phyloP scores from a whole-genome alignment of 1,284 basidiomycete genomes.

The Ceraceosorus guamensis region DNA sequence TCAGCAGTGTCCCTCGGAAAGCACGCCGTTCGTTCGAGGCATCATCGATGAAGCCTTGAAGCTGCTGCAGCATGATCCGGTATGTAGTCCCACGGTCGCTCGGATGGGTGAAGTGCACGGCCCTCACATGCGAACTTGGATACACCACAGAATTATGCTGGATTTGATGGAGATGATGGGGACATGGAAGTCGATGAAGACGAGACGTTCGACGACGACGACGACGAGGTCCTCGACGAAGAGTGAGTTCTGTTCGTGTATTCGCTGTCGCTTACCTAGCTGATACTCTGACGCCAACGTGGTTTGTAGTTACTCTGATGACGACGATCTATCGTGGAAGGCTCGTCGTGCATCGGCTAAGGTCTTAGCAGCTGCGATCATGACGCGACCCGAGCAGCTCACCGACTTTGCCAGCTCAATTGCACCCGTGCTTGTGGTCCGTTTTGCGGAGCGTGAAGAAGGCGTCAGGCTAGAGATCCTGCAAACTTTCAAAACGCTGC shows the following conservation, averaged over 20 bases:
- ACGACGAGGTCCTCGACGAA: constrained; percentile 56
- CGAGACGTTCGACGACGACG: constrained; percentile 48
- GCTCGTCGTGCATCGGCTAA: constrained; percentile 89
- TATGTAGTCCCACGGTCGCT: too few relatives aligned
- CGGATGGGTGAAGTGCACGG: too few relatives aligned
- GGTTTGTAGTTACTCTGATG: constrained; percentile 67
- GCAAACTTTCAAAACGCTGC: constrained; percentile 70
- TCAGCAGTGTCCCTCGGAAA: constrained; percentile 72
- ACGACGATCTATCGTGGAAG: constrained; percentile 98
- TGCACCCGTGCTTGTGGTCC: constrained; percentile 75
- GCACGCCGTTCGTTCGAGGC: constrained; percentile 63
- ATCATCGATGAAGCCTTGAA: constrained; percentile 66
- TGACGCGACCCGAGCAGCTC: constrained; percentile 78
- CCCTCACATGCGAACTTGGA: too few relatives aligned
- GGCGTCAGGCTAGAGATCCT: constrained; percentile 91
- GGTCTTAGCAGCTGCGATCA: constrained; percentile 72
- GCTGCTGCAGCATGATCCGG: constrained; percentile 84
- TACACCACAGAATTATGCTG: constrained; percentile 63
- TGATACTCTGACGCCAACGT: too few relatives aligned
- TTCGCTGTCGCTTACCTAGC: too few relatives aligned
- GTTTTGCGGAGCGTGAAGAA: constrained; percentile 90
- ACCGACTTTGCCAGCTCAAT: constrained; percentile 71
- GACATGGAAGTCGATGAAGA: constrained; percentile 47
- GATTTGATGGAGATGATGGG: constrained; percentile 71
- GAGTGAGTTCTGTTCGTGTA: not conserved